Evolutionary conservation across 345 rosid genomes (phyloP).

Genomic region (Linum trigynum): DNA sequence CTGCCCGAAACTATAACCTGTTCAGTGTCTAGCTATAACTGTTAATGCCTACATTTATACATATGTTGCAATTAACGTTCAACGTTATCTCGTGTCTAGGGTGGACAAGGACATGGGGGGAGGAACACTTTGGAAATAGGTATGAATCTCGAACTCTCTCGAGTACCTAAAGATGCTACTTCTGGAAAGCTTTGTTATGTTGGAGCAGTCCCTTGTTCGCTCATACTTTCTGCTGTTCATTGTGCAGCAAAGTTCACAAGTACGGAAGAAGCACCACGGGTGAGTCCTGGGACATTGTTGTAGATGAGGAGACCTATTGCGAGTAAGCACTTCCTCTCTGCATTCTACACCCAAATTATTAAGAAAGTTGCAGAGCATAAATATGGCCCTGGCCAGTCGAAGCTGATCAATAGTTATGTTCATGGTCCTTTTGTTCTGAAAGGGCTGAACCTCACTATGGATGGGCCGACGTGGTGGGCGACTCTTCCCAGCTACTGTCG

Average conservation of each 20-base stretch:
- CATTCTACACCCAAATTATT: not conserved
- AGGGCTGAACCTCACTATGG: slow-evolving; percentile 99
- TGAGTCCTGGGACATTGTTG: slow-evolving; percentile 96
- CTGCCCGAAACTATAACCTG: no score
- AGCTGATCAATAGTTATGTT: no score
- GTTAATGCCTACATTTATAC: not conserved
- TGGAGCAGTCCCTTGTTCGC: not conserved
- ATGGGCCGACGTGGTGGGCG: slow-evolving; percentile 95
- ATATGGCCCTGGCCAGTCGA: no score
- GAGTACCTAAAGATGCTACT: not conserved
- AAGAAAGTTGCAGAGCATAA: no score
- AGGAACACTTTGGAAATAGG: slow-evolving; percentile 98
- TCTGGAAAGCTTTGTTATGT: no score
- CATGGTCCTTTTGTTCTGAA: not conserved
- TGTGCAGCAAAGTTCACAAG: slow-evolving; percentile 86
- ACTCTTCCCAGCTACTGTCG: slow-evolving; percentile 73
- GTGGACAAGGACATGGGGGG: slow-evolving; percentile 99
- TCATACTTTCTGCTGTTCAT: not conserved
- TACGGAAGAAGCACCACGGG: slow-evolving; percentile 93
- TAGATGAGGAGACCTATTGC: slow-evolving; percentile 82
- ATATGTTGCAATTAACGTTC: not conserved
- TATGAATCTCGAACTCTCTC: slow-evolving; percentile 24
- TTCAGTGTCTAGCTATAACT: not conserved
- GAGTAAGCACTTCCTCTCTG: slow-evolving; percentile 45
- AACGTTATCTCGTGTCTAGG: slow-evolving; percentile 30